Conservation (phyloP, 345 rosid species). For the Sonneratia alba region DNA sequence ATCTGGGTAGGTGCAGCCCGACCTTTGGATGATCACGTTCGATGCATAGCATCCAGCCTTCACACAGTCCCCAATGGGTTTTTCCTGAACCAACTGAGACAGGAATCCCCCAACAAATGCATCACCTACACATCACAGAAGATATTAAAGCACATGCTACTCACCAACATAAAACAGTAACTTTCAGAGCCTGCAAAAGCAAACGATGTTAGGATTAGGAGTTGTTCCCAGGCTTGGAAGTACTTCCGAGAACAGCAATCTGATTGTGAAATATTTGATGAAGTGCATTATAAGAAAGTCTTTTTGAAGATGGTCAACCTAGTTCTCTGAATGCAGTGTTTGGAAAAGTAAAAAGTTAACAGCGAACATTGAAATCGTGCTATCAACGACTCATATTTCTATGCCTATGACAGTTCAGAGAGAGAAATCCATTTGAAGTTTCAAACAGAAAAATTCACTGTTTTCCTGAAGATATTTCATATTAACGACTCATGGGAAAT, state of each 20-base stretch:
- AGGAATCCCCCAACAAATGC: constrained; percentile 82
- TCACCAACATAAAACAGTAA: neutral
- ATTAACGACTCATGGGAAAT: neutral
- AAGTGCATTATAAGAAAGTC: neutral
- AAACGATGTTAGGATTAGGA: too few relatives aligned
- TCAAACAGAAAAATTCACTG: neutral
- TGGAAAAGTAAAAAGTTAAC: neutral
- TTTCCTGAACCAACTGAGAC: constrained; percentile 73
- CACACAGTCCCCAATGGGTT: constrained; percentile 65
- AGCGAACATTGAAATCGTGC: neutral
- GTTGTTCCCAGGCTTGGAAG: too few relatives aligned
- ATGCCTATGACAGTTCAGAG: too few relatives aligned
- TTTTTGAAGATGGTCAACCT: neutral
- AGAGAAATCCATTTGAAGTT: too few relatives aligned
- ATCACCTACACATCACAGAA: constrained; percentile 42
- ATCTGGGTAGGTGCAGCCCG: constrained; percentile 83
- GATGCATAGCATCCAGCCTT: constrained; percentile 79
- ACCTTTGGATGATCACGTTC: constrained; percentile 81
- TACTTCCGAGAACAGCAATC: too few relatives aligned
- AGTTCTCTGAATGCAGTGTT: neutral
- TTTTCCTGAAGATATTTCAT: neutral
- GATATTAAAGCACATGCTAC: too few relatives aligned
- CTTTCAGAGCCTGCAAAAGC: too few relatives aligned
- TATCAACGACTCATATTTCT: too few relatives aligned
- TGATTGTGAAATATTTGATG: too few relatives aligned